Conservation (phyloP, 2,329 filamentous ascomycete genomes). For the Talaromyces sp. region DNA sequence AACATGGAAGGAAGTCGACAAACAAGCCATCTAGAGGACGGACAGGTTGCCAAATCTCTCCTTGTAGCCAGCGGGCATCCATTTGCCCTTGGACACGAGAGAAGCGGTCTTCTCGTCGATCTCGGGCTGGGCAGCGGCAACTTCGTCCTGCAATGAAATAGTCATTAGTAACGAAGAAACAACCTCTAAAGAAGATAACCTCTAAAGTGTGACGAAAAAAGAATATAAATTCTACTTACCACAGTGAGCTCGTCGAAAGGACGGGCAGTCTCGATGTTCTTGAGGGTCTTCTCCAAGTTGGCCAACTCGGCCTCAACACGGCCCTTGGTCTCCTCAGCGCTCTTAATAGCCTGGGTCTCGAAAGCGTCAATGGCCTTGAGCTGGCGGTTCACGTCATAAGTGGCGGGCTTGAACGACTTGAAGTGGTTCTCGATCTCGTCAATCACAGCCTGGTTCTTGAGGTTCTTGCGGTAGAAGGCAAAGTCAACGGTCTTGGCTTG, state of each 20-base stretch:
- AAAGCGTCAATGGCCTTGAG: constrained; percentile 98
- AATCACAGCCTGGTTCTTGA: constrained; percentile 94
- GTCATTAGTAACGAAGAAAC: constrained; percentile 1
- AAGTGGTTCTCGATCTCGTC: constrained; percentile 98
- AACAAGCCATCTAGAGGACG: constrained; percentile 60
- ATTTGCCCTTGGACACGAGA: constrained; percentile 96
- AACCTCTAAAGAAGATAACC: background rate
- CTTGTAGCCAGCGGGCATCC: constrained; percentile 98
- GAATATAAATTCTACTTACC: constrained; percentile 54
- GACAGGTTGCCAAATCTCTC: constrained; percentile 99
- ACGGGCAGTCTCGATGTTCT: constrained; percentile 94
- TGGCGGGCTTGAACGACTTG: constrained; percentile 80
- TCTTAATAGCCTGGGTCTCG: constrained; percentile 94
- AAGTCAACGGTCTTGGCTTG: constrained; percentile 87
- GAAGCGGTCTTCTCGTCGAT: constrained; percentile 95
- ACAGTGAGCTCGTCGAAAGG: constrained; percentile 97
- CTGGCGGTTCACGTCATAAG: constrained; percentile 89
- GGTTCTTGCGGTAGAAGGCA: constrained; percentile 76
- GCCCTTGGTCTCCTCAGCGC: constrained; percentile 92
- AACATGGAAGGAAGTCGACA: background rate
- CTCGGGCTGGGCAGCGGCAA: constrained; percentile 86
- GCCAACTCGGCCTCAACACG: constrained; percentile 92
- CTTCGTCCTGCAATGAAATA: constrained; percentile 67
- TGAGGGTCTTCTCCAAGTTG: constrained; percentile 88
- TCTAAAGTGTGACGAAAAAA: background rate